Conservation (phyloP, 495 filamentous ascomycete species). For the Margaritispora aquatica region DNA sequence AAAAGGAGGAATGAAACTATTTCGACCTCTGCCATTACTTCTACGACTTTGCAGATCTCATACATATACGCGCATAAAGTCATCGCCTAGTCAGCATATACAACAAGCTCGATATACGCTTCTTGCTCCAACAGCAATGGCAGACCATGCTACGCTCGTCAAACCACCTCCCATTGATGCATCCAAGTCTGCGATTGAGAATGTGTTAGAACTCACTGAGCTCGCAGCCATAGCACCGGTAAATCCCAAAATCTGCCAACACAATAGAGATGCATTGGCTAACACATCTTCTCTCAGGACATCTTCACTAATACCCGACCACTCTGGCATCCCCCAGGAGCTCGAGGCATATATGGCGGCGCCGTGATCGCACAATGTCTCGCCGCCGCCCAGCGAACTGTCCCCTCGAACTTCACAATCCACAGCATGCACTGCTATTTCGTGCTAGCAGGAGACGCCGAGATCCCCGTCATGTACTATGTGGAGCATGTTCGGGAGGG, state of each 20-base stretch:
- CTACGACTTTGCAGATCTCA: background rate
- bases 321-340: constrained; percentile 85
- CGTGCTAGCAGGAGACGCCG: constrained; percentile 78
- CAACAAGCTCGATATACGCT: background rate
- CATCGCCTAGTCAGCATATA: background rate
- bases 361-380: constrained; percentile 90
- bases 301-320: constrained; percentile 90
- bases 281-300: constrained; percentile 42
- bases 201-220: constrained; percentile 76
- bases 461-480: constrained; percentile 76
- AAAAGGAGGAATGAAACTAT: background rate
- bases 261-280: too few species aligned
- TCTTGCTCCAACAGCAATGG: constrained; percentile 11
- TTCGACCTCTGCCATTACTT: background rate
- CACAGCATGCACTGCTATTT: constrained; percentile 99
- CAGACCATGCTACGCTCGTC: constrained; percentile 56
- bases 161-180: constrained; percentile 65
- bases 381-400: constrained; percentile 79
- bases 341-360: constrained; percentile 90
- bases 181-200: constrained; percentile 77
- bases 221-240: constrained; percentile 76
- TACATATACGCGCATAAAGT: background rate
- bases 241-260: too few species aligned
- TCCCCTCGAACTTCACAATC: constrained; percentile 69
- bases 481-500: constrained; percentile 90